Conservation (phyloP, 2,329 filamentous ascomycete genomes). For the Aspergillus latus region DNA sequence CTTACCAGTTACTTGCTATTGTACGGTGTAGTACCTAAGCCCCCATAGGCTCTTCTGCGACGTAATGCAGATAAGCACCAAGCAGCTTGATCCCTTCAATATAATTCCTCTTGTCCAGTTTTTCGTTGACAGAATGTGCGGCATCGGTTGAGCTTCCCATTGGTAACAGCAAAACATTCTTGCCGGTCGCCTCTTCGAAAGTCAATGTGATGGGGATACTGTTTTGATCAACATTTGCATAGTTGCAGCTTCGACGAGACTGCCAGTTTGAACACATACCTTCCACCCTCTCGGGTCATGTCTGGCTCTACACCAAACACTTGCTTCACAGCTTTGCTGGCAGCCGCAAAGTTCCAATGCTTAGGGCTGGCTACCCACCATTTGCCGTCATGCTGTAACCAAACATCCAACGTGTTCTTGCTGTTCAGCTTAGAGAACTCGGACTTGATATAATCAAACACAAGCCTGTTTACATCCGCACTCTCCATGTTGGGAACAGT, state of each 20-base stretch:
- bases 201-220: constrained; percentile 96
- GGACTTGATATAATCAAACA: constrained; percentile 79
- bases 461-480: constrained; percentile 78
- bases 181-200: constrained; percentile 95
- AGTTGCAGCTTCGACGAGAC: constrained; percentile 1
- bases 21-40: not conserved
- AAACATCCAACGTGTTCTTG: constrained; percentile 87
- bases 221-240: constrained; percentile 24
- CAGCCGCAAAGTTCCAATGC: constrained; percentile 98
- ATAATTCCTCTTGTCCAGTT: constrained; percentile 94
- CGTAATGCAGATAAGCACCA: constrained; percentile 93
- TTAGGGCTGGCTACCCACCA: constrained; percentile 98
- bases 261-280: constrained; percentile 49
- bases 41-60: constrained; percentile 75
- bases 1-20: not conserved
- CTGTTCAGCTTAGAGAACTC: constrained; percentile 82
- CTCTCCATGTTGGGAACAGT: constrained; percentile 98
- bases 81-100: constrained; percentile 97
- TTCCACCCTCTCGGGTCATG: constrained; percentile 92
- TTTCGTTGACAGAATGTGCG: constrained; percentile 98
- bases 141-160: constrained; percentile 98
- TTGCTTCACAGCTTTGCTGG: constrained; percentile 90
- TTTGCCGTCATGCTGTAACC: constrained; percentile 85
- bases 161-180: constrained; percentile 92
- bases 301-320: constrained; percentile 94